phyloP scores from a whole-genome alignment of 768 basidiomycete species.

The Tulasnella sp. region DNA sequence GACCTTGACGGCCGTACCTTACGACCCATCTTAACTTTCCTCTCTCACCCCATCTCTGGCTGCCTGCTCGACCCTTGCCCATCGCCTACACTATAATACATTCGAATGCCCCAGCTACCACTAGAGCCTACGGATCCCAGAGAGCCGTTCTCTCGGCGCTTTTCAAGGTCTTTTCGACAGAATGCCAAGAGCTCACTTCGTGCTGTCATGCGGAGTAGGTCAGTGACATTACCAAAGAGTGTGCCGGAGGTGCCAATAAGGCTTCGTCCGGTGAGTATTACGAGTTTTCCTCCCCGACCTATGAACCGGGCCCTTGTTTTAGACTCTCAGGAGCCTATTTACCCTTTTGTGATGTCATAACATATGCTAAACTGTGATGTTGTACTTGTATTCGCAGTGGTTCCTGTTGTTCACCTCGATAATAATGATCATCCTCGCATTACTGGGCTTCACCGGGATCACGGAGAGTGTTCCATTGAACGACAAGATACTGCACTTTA shows the following conservation, averaged over 20 bases:
- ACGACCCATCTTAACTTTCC: too few relatives aligned
- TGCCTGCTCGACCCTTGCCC: too few relatives aligned
- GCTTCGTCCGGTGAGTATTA: constrained; percentile 46
- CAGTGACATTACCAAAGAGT: not conserved
- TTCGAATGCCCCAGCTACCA: not conserved
- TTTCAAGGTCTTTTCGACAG: not conserved
- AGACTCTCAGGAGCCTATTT: not conserved
- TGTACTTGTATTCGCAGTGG: constrained; percentile 41
- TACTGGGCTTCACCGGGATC: constrained; percentile 68
- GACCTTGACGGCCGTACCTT: too few relatives aligned
- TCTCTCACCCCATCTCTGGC: too few relatives aligned
- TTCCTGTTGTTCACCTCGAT: constrained; percentile 59
- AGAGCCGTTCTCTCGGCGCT: too few relatives aligned
- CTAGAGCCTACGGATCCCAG: not conserved
- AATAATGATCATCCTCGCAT: constrained; percentile 56
- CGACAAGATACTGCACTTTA: constrained; percentile 68
- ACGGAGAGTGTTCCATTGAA: constrained; percentile 51
- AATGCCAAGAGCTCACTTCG: not conserved
- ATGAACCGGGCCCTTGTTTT: not conserved
- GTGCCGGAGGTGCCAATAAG: constrained; percentile 47
- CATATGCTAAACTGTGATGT: not conserved
- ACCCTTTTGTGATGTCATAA: constrained; percentile 2
- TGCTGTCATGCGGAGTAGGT: constrained; percentile 8
- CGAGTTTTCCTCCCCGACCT: not conserved
- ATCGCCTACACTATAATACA: too few relatives aligned